Base-by-base conservation (phyloP, 805 yeast species). In the Suhomyces xylopsoci region DNA sequence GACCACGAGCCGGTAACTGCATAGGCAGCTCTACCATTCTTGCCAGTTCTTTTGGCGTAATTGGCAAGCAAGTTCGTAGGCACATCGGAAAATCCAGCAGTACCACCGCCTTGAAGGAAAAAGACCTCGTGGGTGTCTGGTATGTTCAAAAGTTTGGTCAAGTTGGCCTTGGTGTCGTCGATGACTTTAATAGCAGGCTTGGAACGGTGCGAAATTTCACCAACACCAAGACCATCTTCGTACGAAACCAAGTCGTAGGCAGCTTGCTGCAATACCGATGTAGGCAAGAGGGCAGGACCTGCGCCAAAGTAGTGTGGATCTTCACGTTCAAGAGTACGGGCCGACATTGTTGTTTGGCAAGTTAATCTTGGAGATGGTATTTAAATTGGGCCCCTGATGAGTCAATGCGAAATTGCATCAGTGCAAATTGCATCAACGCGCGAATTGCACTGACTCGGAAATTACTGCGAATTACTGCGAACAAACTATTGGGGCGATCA, bases 101-200 rank as follows among this genome's bases (percentile, higher is more conserved):
- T 93, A 55, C 98, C 99, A 57, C 99, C 99, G 58, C 99, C 98
- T 76, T 94, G 99, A 73, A 93, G 71, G 74, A 93, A 94, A 67
- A 94, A 86, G 1, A 93, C 93, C 69, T 91, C 97, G 68, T 94
- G 96, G 30, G 96, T 87, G 55, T 89, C 96, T 30, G 98, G 98
- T 48, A 94, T 83, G 53, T 77, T 65, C 66, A 91, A 71, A 51
- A 94, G 73, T 63, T 88, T 73, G 40, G 63, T 75, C 63, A 94
- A 74, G 62, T 86, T 81, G 42, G 70, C 74, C 71, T 89, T 90
- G 43, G 98, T 84, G 57, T 81, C 81, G 57, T 90, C 85, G 56
- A 94, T 85, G 52, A 94, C 86, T 52, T 79, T 76, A 25, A 80
- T 78, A 25, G 97, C 99, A 28, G 88, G 88, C 52, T 81, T 79